Evolutionary conservation across 495 filamentous ascomycete genomes (phyloP), one percentile per base, ranked within the genome.

Genomic region (Lasiosphaeria ovina): DNA sequence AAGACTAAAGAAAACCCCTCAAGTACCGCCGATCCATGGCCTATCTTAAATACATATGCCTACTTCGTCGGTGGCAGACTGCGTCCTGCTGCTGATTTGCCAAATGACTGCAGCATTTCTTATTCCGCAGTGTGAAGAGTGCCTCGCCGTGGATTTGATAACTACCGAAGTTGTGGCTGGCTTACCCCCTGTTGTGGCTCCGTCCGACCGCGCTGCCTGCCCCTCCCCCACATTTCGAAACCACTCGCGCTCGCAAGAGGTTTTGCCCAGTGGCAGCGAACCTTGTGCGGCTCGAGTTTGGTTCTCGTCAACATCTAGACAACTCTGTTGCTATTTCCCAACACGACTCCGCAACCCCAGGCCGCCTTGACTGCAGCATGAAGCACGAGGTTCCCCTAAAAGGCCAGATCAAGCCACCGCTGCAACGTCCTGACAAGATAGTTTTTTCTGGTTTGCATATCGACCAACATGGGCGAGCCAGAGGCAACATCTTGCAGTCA

Each of bases 171-270:
- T 2, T 24, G 24, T 24, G 24, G 24, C 24, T 24, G 24, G 24
- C 24, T 24, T 2, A 24, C 24, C 24, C 24, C 24, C 24, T 2
- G 34, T 50, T 35, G 42, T 36, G 7, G 44, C 31, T 48, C 12
- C 56, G 38, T 44, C 35, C 59, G 24, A 24, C 24, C 24, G 24
- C 24, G 24, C 51, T 56, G 34, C 59, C 40, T 54, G 42, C 50
- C 62, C 53, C 57, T 64, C 59, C 65, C 65, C 62, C 65, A 53
- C 65, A 62, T 62, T 67, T 51, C 40, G 45, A 48, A 17, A 51
- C 35, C 17, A 53, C 32, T 54, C 57, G 50, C 12, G 50, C 34
- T 52, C 11, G 17, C 17, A 48, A 50, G n/a, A 51, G 47, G 35
- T 31, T 48, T 50, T 36, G 34, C 50, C 49, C 12, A 31, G 44